phyloP scores from a whole-genome alignment of 352 stramenopile genomes.

The Albugo laibachii region DNA sequence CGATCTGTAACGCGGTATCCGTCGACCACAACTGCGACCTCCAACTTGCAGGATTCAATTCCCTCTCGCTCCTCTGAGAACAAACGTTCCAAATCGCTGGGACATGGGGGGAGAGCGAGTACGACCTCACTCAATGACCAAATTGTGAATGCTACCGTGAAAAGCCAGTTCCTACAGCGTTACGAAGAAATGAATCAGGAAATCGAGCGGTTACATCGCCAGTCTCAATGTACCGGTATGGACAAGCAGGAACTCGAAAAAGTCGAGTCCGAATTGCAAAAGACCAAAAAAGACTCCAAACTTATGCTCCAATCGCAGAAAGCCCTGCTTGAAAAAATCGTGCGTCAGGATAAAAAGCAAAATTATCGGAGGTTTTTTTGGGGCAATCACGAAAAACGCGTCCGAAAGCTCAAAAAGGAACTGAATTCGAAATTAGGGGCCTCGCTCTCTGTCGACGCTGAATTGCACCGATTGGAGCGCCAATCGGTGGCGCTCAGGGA shows the following conservation, averaged over 20 bases:
- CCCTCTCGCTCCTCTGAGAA: too few species aligned
- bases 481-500: conserved; percentile 34
- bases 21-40: too few species aligned
- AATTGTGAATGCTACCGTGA: too few species aligned
- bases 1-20: too few species aligned
- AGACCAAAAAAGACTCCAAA: conserved; percentile 36
- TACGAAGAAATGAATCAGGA: conserved; percentile 62
- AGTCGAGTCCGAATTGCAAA: conserved; percentile 26
- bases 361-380: conserved; percentile 37
- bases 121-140: too few species aligned
- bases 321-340: conserved; percentile 64
- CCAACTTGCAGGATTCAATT: too few species aligned
- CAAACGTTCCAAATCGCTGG: too few species aligned
- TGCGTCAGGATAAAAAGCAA: conserved; percentile 27
- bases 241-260: conserved; percentile 14
- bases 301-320: conserved; percentile 69
- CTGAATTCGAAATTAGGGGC: conserved; percentile 52
- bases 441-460: conserved; percentile 36
- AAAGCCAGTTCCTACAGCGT: conserved; percentile 22
- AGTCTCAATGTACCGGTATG: conserved; percentile 25
- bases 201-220: conserved; percentile 44
- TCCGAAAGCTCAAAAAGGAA: conserved; percentile 50
- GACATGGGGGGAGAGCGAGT: too few species aligned
- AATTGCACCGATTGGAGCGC: conserved; percentile 39
- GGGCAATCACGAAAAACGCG: conserved; percentile 34